Evolutionary conservation across 2,329 filamentous ascomycete species (phyloP), one percentile per base, ranked within the genome.

Genomic region (Aspergillus brunneoviolaceus): DNA sequence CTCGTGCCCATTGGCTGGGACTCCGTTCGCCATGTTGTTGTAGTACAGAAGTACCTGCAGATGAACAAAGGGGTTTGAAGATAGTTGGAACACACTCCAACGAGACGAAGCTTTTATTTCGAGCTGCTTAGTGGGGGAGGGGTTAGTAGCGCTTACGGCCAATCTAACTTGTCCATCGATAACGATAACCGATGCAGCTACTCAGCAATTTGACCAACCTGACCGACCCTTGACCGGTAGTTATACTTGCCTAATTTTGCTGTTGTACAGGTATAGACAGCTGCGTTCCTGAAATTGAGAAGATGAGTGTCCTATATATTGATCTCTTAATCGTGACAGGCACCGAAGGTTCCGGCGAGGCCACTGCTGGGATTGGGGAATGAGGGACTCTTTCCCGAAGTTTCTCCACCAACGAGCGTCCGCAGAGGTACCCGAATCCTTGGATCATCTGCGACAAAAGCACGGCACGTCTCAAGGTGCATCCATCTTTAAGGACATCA

Each of bases 21-120:
- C 53, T 51, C 52, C 50, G 47, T 60, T 53, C 29, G 39, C 57
- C 63, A 65, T 65, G 42, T 19, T 16, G 6, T 19, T 7, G 16
- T 45, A 16, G 39, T 45, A 3, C 33, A 35, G 5, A 2, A 19
- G 14, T 45, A 4, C 33, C 1, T 45, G 39, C 14, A 45, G 3
- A 6, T 5, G n/a, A 45, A 2, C 0, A 2, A 45, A 45, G 14
- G 7, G n/a, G 9, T 10, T 19, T 45, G 39, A 19, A 5, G 16
- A 19, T 19, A 3, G 14, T 45, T 7, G 12, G 12, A 35, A 5
- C 33, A 12, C 4, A 16, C 2, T 35, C 6, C 16, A 9, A 6
- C n/a, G 39, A 16, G 39, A 45, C 16, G 39, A 19, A 45, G 39
- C 14, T 5, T 45, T 45, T 45, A 45, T 45, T 16, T 19, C 14